A percentile compares a stretch with the other conserved stretches of the same genome.
phyloP scores from a whole-genome alignment of 257 asterid genomes.

The Haberlea rhodopensis region DNA sequence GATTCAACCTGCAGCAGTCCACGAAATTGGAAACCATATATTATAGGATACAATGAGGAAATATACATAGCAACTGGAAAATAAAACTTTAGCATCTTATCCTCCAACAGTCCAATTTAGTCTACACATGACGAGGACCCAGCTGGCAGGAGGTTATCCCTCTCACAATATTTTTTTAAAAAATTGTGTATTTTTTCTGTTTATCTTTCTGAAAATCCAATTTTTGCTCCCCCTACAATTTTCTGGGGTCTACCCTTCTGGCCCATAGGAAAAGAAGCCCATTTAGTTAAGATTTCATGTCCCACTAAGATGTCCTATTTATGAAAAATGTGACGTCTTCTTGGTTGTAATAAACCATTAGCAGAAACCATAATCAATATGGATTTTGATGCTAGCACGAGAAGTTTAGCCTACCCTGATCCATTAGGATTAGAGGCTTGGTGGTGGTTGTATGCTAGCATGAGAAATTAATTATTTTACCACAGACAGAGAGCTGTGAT shows the following conservation, averaged over 20 bases:
- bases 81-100: neutral
- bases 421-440: too few species aligned
- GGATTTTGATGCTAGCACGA: neutral
- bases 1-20: slow-evolving; percentile 70
- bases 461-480: neutral
- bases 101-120: too few species aligned
- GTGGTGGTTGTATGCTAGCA: too few species aligned
- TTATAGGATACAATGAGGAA: neutral
- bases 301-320: neutral
- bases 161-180: too few species aligned
- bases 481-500: neutral
- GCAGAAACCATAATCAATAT: neutral
- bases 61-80: neutral
- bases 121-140: neutral
- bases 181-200: too few species aligned
- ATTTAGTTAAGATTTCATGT: neutral
- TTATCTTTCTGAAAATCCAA: neutral
- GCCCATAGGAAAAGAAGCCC: neutral
- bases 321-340: neutral
- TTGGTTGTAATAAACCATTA: neutral
- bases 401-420: too few species aligned
- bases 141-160: neutral
- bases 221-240: neutral
- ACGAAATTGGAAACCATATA: slow-evolving; percentile 16
- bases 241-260: neutral